Base-by-base conservation (phyloP, 108 stramenopile species). In the Cyclotella kingstonii region DNA sequence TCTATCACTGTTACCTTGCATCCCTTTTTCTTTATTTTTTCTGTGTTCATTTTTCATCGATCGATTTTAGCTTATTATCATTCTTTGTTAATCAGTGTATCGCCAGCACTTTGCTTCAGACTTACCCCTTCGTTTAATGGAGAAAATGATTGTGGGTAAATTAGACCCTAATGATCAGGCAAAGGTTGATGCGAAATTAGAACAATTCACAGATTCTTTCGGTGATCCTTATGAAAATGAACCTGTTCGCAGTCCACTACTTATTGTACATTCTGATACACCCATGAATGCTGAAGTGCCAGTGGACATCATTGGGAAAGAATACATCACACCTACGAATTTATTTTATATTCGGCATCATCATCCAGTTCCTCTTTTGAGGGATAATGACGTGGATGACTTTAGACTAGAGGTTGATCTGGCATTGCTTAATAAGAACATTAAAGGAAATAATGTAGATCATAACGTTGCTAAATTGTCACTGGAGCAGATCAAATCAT, bases 201-300 rank as follows among this genome's bases (percentile, higher is more conserved):
- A 81, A 12, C 70, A 60, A 21, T 42, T 88, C 14, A 57, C 55
- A 12, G 81, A 87, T 44, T 22, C 49, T 25, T 60, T 58, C 18
- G 70, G 73, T 5, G 91, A 93, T 60, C 91, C 91, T 8, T 93
- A 84, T 58, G 84, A 68, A 22, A 15, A 75, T 35, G 91, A 93
- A 67, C 91, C 91, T 0, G 44, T 57, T n/a, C 75, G 91, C 0
- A 69, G 78, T 72, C 66, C 77, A 8, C 57, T 56, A 18, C 56
- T 93, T 22, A 68, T 59, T 25, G 83, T 93, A 1, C 91, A 93
- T 63, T 73, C 75, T 23, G 91, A 89, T 54, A 81, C 78, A 23
- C 84, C 88, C 28, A 87, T 89, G 88, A 93, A 89, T 67, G 88
- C 88, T 11, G 91, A 93, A 78, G 81, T 77, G 6, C 91, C 85